Evolutionary conservation across 768 basidiomycete species (phyloP), one percentile per base, ranked within the genome.

Genomic region (Vararia minispora): DNA sequence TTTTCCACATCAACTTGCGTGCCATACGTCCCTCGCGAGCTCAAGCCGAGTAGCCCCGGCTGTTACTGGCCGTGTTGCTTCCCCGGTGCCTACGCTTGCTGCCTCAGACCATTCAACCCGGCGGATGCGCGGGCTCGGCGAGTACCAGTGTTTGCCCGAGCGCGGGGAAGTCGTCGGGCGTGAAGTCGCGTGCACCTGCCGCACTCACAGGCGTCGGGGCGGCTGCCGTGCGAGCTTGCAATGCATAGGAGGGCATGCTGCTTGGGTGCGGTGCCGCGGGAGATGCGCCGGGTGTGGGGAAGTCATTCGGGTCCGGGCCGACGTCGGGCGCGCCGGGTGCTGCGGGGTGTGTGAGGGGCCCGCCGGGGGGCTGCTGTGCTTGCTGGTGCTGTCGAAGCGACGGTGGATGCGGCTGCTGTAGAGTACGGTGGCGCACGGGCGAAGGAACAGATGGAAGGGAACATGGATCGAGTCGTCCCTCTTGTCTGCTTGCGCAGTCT

Each of bases 81-180:
- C 48, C 74, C 50, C 74, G 66, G 38, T 75, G 71, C 54, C 76
- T 52, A 24, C 64, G 58, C 40, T n/a, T n/a, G n/a, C n/a, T 66
- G 68, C 40, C 48, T 47, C 50, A 78, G 80, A 25, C 77, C 78
- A 52, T 83, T 82, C 33, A 84, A 54, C 14, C 80, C 80, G 23
- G 81, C 79, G n/a, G 79, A 79, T 55, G 75, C 79, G 7, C 50
- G 44, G 10, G 33, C 41, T 64, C 49, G 53, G 63, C 30, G 53
- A 48, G 24, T 47, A 68, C 66, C 42, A 63, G 58, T 47, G 72
- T 76, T 35, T 77, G 80, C 10, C 84, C 79, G 23, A 90, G 63
- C 12, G 86, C 86, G 32, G 86, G 86, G 54, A 90, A 89, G 61
- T 90, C 86, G 48, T 87, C 84, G 22, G 78, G 74, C n/a, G n/a